These are phyloP conservation scores for Pseudoturritis turrita DNA, from an alignment of 345 rosid species.

Conservation along the genomic window DNA sequence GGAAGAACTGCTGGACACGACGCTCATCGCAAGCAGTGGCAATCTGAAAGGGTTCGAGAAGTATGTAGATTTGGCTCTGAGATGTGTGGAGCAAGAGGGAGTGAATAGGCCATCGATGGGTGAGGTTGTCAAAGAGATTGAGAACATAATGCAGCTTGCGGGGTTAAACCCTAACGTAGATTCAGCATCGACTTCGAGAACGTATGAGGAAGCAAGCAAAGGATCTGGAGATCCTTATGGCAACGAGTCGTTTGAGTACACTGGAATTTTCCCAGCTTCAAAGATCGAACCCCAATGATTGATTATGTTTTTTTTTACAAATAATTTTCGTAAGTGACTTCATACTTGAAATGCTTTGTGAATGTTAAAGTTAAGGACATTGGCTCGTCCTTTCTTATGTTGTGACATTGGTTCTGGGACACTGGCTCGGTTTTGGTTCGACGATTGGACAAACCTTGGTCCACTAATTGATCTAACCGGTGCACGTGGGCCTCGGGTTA, in stretches of 20 bases:
- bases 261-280: slow-evolving; percentile 37
- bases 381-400: no score
- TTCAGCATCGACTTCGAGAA: slow-evolving; percentile 50
- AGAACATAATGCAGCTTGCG: slow-evolving; percentile 53
- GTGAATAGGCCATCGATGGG: slow-evolving; percentile 66
- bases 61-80: slow-evolving; percentile 61
- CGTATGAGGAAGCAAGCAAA: slow-evolving; percentile 34
- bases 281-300: slow-evolving; percentile 45
- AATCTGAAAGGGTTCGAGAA: slow-evolving; percentile 51
- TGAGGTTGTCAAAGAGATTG: slow-evolving; percentile 71
- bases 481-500: no score
- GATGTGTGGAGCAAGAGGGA: slow-evolving; percentile 59
- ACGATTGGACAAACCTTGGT: no score
- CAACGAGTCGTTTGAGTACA: slow-evolving; percentile 35
- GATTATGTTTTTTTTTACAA: background rate
- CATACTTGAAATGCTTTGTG: slow-evolving; percentile 1
- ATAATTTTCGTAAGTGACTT: background rate
- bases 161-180: slow-evolving; percentile 55
- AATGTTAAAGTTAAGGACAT: no score
- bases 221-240: slow-evolving; percentile 40
- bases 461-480: no score
- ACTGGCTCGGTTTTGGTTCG: no score
- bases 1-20: slow-evolving; percentile 58
- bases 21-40: slow-evolving; percentile 36
- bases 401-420: no score